Evolutionary conservation across 208 protist species (phyloP).

Genomic region (Trichomonas gallinae): DNA sequence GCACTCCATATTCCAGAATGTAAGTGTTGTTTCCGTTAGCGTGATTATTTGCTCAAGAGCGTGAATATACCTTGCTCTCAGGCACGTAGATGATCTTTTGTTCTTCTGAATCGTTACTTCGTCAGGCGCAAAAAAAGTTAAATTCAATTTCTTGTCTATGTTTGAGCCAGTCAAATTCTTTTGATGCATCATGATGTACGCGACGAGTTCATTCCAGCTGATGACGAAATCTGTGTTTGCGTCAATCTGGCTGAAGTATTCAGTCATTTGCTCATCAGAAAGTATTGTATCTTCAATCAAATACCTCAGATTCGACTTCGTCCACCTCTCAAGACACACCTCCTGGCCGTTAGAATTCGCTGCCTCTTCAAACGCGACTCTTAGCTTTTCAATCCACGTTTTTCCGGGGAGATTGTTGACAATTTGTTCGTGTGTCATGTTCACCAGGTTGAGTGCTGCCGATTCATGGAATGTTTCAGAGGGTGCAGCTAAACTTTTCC

Average conservation of each 20-base stretch:
- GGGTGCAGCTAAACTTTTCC: background rate
- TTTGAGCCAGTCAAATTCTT: background rate
- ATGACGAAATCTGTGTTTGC: background rate
- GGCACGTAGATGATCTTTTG: background rate
- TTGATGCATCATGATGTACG: background rate
- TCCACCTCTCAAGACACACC: background rate
- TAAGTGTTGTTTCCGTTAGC: background rate
- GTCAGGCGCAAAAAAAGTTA: background rate
- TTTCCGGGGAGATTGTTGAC: background rate
- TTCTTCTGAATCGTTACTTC: background rate
- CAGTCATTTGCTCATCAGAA: background rate
- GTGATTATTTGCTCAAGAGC: background rate
- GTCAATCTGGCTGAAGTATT: background rate
- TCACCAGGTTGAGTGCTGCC: background rate
- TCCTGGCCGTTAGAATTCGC: background rate
- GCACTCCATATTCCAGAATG: background rate
- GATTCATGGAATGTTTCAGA: background rate
- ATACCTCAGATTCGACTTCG: background rate
- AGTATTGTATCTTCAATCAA: background rate
- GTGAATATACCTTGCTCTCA: background rate
- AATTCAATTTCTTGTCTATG: background rate
- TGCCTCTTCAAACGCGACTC: background rate
- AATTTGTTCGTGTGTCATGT: background rate
- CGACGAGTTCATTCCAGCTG: background rate
- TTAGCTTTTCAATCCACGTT: background rate